Base-by-base conservation (phyloP, 1,139 yeast genomes). In the Kodamaea suecica region DNA sequence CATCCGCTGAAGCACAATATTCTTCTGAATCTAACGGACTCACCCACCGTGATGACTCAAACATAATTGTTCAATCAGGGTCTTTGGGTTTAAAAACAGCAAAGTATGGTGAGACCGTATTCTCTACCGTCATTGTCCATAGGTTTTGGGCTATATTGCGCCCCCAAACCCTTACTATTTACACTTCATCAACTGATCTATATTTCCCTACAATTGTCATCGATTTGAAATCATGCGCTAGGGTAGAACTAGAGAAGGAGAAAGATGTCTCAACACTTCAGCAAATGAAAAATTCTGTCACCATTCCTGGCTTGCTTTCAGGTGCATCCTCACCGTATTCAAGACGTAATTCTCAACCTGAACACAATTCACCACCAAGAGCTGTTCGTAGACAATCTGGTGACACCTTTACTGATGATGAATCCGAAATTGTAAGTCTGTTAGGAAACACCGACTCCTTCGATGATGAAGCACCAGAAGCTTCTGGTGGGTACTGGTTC, bases 151-250 rank as follows among this genome's bases (percentile, higher is more conserved):
- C 88, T 10, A 74, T 87, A 2, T 62, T 90, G 39, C 67, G 84
- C 43, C 78, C 80, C 28, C 81, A 81, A 36, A 75, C 90, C 0
- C 66, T 90, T 15, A 71, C 86, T 3, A 70, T 86, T 32, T 88
- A 84, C 55, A 62, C 76, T 7, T 77, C 78, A 4, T 75, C 95
- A 1, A 80, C 87, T 0, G 95, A 87, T 37, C 62, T 84, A 15
- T 88, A 88, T 57, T 88, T 88, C 60, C 97, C 97, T 0, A 66
- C 70, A 5, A 63, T 84, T 23, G 81, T 86, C 0, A 78, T 92
- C 30, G 95, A 87, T 52, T 63, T 87, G 39, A 69, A 80, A 35
- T 68, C 74, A 11, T 87, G 90, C 9, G 52, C 74, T 5, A 61
- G 70, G 33, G 88, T 84, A 0, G 88, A 80, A 38, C 44, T 65